Base-by-base conservation (phyloP, 768 basidiomycete species). In the Russula vinacea region DNA sequence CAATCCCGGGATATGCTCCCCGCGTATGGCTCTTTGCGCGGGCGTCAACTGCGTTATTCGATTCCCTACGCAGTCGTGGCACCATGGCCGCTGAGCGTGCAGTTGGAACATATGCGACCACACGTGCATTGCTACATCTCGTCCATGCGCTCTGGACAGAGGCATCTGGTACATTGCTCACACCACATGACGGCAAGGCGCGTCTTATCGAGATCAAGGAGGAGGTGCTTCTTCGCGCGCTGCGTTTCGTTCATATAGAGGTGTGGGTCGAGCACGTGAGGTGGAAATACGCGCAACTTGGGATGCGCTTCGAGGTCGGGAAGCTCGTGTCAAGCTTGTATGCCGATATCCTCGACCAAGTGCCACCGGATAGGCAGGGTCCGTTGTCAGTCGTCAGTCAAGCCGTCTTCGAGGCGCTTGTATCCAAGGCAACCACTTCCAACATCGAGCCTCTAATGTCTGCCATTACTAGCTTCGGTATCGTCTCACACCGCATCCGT, bases 1-100 rank as follows among this genome's bases (percentile, higher is more conserved):
- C 86, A 1, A 76, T 90, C 14, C 90, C 89, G 1, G 80, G 78
- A 51, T 88, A 88, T 70, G 89, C 90, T n/a, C 84, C 85, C 67
- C 83, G 89, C 2, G 90, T 95, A 26, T 96, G 93, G 94, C 78
- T 93, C 11, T 94, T 90, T 70, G 83, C 95, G 22, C 86, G 92
- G 14, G 89, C 89, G 6, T 89, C 92, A 0, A 78, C 83, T 0
- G 81, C 86, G 24, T 80, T 97, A 32, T 92, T 96, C 69, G 88
- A 89, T 79, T 35, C 85, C 83, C 11, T 83, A 84, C 65, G 84
- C 84, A 5, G 84, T 87, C 4, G 78, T 82, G 49, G 83, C 86
- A n/a, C 76, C 13, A 65, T 96, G 65, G 81, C 87, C 0, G 75
- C 83, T 4, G 89, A 93, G 73, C 80, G 90, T 24, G 77, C 84